Base-by-base conservation (phyloP, 2,329 filamentous ascomycete genomes). In the Aspergillus pseudotamarii region DNA sequence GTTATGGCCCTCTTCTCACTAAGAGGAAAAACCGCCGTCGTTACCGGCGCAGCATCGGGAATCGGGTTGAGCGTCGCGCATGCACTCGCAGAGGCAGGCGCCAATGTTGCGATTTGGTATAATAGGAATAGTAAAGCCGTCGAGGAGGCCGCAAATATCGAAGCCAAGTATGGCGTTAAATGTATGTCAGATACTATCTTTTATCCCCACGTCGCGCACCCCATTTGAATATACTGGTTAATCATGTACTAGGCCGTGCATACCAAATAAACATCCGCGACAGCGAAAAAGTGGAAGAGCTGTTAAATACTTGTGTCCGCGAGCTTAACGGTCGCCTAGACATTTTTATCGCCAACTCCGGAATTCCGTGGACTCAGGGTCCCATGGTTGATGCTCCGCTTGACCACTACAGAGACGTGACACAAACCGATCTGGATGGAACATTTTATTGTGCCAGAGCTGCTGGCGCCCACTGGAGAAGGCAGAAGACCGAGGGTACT, bases 371-470 rank as follows among this genome's bases (percentile, higher is more conserved):
- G 51, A 55, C 51, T n/a, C 10, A 38, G 12, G 51, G 51, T 28
- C n/a, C 32, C n/a, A 55, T 55, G 32, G 6, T 55, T 1, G 51
- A 55, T 55, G 51, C 51, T 9, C 51, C 51, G 0, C n/a, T 55
- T 19, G 51, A 38, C n/a, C 51, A 55, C 30, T 55, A 55, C 51
- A 16, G 32, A 14, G 51, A 55, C 12, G 51, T 55, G 12, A 38
- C 32, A 3, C 51, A 55, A 19, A 55, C 51, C 2, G 51, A 55
- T 32, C 23, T 55, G 6, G 51, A 55, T 73, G 88, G 89, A 58
- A 89, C 89, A 50, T 91, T 90, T 78, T 93, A 90, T 82, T 90
- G 87, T 73, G 90, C 89, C 28, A 85, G 85, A 70, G 87, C 85
- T 0, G 89, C 89, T 0, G 90, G 86, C 9, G 3, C 14, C 2